Evolutionary conservation across 2,329 filamentous ascomycete genomes (phyloP).

Genomic region (Neodidymelliopsis sp.): DNA sequence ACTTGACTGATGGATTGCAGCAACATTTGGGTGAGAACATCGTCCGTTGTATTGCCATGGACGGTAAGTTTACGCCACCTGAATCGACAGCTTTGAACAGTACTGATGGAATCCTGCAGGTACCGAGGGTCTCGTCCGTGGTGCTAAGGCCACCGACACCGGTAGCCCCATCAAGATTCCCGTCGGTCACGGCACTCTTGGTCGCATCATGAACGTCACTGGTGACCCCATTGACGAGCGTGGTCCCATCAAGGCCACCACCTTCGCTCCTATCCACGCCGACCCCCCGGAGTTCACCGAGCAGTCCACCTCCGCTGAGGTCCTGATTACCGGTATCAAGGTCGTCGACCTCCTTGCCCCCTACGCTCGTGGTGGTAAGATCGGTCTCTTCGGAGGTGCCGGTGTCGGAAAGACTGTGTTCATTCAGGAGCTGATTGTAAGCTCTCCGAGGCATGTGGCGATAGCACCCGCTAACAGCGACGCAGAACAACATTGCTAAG

Average conservation of each 20-base stretch:
- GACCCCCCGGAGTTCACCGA: constrained; percentile 92
- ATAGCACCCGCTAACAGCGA: constrained; percentile 33
- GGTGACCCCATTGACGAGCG: constrained; percentile 99
- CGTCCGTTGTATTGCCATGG: constrained; percentile 99
- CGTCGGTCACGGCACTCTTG: constrained; percentile 90
- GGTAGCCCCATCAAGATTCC: constrained; percentile 95
- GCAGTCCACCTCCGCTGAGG: constrained; percentile 94
- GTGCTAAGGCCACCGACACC: constrained; percentile 83
- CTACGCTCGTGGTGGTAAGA: constrained; percentile 99
- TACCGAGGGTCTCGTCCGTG: constrained; percentile 99
- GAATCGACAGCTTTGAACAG: constrained; percentile 6
- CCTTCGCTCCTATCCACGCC: constrained; percentile 89
- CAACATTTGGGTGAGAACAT: constrained; percentile 99
- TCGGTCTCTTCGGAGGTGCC: constrained; percentile 99
- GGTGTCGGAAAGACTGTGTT: constrained; percentile 99
- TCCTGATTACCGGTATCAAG: constrained; percentile 99
- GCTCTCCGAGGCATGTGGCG: constrained; percentile 29
- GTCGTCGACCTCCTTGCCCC: constrained; percentile 98
- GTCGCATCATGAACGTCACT: constrained; percentile 99
- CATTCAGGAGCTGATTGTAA: constrained; percentile 98
- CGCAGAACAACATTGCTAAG: constrained; percentile 99
- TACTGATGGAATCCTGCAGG: constrained; percentile 60
- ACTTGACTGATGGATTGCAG: constrained; percentile 57
- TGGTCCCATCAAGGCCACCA: constrained; percentile 93
- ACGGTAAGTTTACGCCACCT: constrained; percentile 70